Evolutionary conservation across 148 eudicot genomes (phyloP).

Genomic region (Nyssa sinensis): DNA sequence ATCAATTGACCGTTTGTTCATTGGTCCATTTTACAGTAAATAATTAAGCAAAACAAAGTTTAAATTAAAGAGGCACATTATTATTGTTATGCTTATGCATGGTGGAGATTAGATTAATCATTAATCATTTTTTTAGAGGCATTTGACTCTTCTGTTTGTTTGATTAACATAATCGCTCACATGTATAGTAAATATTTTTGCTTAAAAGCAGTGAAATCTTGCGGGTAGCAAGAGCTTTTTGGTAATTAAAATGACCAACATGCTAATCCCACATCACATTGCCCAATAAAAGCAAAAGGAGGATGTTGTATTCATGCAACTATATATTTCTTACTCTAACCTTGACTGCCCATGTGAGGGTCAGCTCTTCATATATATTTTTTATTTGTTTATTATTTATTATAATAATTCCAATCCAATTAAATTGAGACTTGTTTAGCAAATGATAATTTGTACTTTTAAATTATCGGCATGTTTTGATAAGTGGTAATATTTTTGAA

Average conservation of each 20-base stretch:
- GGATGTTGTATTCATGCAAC: neutral
- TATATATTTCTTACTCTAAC: too few species aligned
- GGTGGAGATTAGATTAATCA: neutral
- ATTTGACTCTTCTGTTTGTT: neutral
- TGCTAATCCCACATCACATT: conserved; percentile 17
- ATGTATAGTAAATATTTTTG: too few species aligned
- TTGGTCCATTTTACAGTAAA: neutral
- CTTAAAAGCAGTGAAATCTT: conserved; percentile 8
- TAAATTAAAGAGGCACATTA: neutral
- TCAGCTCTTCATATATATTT: too few species aligned
- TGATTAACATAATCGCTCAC: neutral
- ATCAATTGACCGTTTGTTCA: neutral
- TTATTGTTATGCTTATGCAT: neutral
- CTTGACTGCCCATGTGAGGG: too few species aligned
- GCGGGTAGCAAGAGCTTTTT: neutral
- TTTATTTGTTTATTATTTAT: too few species aligned
- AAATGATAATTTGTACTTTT: too few species aligned
- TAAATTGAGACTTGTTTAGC: too few species aligned
- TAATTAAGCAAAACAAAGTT: neutral
- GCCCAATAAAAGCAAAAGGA: conserved; percentile 12
- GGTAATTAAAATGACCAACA: conserved; percentile 10
- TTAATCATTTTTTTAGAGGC: neutral
- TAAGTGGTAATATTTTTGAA: too few species aligned
- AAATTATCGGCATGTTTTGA: too few species aligned
- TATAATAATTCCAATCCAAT: too few species aligned